These are phyloP conservation scores for Acer negundo DNA, from an alignment of 345 rosid species.

Conservation along the genomic window DNA sequence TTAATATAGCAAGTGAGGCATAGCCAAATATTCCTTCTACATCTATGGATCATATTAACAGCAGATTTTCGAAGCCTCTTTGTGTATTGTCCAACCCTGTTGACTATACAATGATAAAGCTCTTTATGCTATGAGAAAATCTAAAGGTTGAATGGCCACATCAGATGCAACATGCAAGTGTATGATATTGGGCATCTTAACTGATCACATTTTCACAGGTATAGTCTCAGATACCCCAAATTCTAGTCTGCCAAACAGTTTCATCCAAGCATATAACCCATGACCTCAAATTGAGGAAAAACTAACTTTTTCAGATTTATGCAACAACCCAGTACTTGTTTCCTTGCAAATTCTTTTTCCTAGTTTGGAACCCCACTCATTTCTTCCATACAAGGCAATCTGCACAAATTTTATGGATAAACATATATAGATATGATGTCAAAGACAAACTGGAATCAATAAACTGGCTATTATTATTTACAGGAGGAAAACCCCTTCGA, in stretches of 20 bases:
- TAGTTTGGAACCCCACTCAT: neutral
- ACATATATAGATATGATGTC: neutral
- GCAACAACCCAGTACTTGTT: neutral
- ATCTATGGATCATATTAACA: neutral
- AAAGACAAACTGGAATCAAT: neutral
- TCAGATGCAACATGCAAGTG: no score
- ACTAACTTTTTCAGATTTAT: no score
- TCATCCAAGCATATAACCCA: neutral
- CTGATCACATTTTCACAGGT: no score
- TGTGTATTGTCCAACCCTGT: neutral
- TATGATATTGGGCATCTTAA: no score
- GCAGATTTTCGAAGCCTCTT: neutral
- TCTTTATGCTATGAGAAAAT: slow-evolving; percentile 3
- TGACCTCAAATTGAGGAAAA: neutral
- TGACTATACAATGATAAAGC: slow-evolving; percentile 13
- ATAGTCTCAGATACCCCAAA: no score
- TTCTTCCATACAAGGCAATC: neutral
- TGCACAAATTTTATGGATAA: neutral
- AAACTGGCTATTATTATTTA: neutral
- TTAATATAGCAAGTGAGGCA: no score
- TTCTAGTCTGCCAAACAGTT: no score
- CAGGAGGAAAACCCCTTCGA: neutral
- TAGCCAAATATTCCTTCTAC: neutral
- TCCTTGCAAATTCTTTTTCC: neutral
- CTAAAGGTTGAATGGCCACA: no score